These are phyloP conservation scores for Talaromyces adpressus DNA, from an alignment of 495 filamentous ascomycete genomes.

Conservation along the genomic window DNA sequence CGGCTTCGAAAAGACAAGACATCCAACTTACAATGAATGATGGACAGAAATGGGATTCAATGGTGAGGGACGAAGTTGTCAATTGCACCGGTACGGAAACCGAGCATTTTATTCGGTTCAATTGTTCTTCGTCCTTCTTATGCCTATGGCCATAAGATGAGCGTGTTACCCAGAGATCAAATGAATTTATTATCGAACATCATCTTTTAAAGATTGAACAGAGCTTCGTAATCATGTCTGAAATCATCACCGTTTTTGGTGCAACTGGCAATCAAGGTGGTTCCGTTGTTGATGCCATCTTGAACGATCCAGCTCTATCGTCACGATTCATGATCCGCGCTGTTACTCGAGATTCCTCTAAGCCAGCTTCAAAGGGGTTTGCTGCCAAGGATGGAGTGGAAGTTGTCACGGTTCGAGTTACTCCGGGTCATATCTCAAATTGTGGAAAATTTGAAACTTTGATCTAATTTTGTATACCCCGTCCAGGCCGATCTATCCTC, in stretches of 20 bases:
- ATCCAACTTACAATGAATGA: too few relatives aligned
- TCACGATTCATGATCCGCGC: not conserved
- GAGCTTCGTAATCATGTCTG: not conserved
- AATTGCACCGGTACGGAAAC: too few relatives aligned
- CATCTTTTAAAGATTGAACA: too few relatives aligned
- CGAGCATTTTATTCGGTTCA: too few relatives aligned
- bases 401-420: not conserved
- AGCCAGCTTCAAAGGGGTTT: not conserved
- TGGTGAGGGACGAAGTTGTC: too few relatives aligned
- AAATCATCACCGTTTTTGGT: not conserved
- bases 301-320: not conserved
- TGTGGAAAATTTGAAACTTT: not conserved
- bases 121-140: too few relatives aligned
- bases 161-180: too few relatives aligned
- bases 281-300: not conserved
- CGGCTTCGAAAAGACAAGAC: too few relatives aligned
- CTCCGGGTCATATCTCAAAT: too few relatives aligned
- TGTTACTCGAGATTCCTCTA: not conserved
- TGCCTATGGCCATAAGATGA: too few relatives aligned
- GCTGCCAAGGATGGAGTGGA: not conserved
- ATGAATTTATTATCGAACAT: too few relatives aligned
- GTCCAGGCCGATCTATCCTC: conserved; percentile 26
- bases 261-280: not conserved
- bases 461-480: not conserved
- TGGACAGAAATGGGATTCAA: too few relatives aligned